Evolutionary conservation across 805 yeast species (phyloP), one percentile per base, ranked within the genome.

Genomic region (Ogataea paraovalis): DNA sequence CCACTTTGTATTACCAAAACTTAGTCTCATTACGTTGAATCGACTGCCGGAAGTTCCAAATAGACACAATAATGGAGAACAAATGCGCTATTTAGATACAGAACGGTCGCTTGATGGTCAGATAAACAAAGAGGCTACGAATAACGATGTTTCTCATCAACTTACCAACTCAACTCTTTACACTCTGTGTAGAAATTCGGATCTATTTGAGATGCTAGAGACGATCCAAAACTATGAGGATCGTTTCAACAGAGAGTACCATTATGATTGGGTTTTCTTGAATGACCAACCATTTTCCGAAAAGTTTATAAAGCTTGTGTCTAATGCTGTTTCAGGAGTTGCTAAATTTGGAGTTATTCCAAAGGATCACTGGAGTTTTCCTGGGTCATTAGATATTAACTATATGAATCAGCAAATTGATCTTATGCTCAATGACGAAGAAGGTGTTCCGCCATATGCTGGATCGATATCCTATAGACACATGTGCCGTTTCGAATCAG

Each of bases 401-500:
- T 4, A 33, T 3, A 62, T 64, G 66, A 8, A 52, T 5, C 2
- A 19, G 0, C 43, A 54, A 16, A 62, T 64, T 3, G 42, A 48
- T 6, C 10, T 46, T n/a, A 39, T 53, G 41, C 4, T 51, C 16
- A 47, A 51, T 22, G 69, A 65, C 38, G 54, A 52, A 3, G 62
- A 66, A 5, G 67, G 75, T 19, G 61, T 68, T 19, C 73, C 82
- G 14, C 85, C 83, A 3, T 83, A 83, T 52, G 87, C 85, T 37
- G 77, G 72, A 43, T 76, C 83, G 10, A 69, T 69, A 41, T 78
- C 87, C 0, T 83, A 83, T 57, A 78, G 96, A 66, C 91, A 87
- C 64, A 88, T 88, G 96, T 88, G 96, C 65, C 75, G 97, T 54
- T 89, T 76, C 61, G 92, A 87, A 66, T 82, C 90, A 6, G 96